Percentiles rank a stretch among this genome's conserved stretches.
These are phyloP conservation scores for Gryganskiella cystojenkinii DNA, from an alignment of 192 early-diverging fungal genomes.

Conservation along the genomic window DNA sequence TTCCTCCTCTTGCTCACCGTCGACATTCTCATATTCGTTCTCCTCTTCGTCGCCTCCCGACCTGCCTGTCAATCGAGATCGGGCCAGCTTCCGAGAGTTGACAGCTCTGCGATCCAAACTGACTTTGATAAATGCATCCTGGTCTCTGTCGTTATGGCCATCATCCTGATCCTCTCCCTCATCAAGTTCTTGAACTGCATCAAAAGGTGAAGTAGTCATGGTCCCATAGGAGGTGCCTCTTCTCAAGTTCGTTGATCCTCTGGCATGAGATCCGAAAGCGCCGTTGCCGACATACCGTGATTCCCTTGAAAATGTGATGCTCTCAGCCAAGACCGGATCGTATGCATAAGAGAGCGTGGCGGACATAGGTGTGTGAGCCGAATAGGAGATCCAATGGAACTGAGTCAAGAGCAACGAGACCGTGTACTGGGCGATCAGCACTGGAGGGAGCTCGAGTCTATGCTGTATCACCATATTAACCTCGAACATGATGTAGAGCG, in stretches of 20 bases:
- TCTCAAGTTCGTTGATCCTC: conserved; percentile 4
- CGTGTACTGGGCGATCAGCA: conserved; percentile 23
- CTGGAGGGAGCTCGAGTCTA: conserved; percentile 8
- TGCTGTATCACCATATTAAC: conserved; percentile 40
- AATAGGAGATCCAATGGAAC: conserved; percentile 49
- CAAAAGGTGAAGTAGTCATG: conserved; percentile 30
- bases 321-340: conserved; percentile 30
- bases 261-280: background rate
- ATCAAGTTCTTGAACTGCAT: conserved; percentile 35
- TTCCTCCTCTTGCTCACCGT: conserved; percentile 17
- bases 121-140: conserved; percentile 45
- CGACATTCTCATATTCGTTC: background rate
- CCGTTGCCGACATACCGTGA: conserved; percentile 25
- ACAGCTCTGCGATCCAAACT: conserved; percentile 4
- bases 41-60: background rate
- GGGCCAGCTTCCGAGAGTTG: background rate
- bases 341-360: conserved; percentile 37
- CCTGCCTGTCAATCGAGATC: background rate
- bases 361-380: conserved; percentile 51
- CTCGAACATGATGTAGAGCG: conserved; percentile 33
- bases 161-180: conserved; percentile 19
- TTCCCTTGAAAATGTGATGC: conserved; percentile 49
- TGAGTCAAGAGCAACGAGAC: conserved; percentile 29
- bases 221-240: conserved; percentile 42
- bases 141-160: conserved; percentile 18